These are phyloP conservation scores for Colletotrichum salicis DNA, from an alignment of 2,329 filamentous ascomycete genomes.

Conservation along the genomic window DNA sequence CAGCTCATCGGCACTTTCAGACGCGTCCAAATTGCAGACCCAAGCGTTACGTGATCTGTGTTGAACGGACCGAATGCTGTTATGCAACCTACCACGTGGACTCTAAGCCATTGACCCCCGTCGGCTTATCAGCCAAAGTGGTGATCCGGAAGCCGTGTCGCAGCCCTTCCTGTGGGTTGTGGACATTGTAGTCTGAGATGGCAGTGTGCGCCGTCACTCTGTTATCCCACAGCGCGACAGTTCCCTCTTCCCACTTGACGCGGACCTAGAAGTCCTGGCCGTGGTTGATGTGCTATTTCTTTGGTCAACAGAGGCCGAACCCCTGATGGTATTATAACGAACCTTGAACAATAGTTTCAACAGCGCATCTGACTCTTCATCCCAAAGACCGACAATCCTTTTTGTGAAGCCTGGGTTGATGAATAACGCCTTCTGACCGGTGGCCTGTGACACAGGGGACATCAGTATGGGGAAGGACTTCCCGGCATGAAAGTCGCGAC, in stretches of 20 bases:
- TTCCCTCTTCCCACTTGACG: constrained; percentile 71
- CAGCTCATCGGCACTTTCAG: neutral
- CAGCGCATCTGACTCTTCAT: constrained; percentile 83
- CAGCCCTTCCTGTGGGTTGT: constrained; percentile 51
- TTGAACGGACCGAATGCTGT: constrained; percentile 6
- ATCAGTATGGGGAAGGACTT: neutral
- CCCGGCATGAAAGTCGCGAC: neutral
- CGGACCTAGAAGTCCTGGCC: constrained; percentile 76
- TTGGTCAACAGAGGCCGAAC: neutral
- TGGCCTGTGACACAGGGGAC: constrained; percentile 14
- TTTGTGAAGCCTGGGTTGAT: constrained; percentile 67
- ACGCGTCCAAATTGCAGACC: constrained; percentile 7
- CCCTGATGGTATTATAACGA: neutral
- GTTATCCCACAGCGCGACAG: constrained; percentile 78
- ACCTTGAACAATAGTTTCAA: constrained; percentile 75
- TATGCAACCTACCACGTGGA: constrained; percentile 45
- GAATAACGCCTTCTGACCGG: constrained; percentile 43
- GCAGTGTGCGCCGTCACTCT: constrained; percentile 60
- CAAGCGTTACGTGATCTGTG: neutral
- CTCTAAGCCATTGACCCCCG: constrained; percentile 50
- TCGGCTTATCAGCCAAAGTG: constrained; percentile 50
- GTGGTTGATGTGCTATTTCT: constrained; percentile 54
- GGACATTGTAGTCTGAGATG: constrained; percentile 55
- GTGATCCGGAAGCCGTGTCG: constrained; percentile 55
- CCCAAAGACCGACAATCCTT: constrained; percentile 83